phyloP scores from a whole-genome alignment of 352 stramenopile species.

The Phytopythium cucurbitacearum region DNA sequence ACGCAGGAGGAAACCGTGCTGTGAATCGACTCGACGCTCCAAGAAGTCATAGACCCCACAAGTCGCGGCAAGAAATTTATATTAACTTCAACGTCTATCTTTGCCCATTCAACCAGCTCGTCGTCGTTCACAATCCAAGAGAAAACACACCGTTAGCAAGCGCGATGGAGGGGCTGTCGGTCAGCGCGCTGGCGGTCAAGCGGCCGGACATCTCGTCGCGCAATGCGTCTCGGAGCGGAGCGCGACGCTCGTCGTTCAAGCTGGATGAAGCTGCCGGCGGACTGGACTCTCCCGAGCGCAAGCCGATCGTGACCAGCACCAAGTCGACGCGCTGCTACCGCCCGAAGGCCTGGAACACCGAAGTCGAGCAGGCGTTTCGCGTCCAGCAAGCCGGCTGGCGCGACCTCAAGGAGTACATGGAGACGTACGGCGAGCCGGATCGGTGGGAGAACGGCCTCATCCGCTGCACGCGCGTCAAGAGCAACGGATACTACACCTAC shows the following conservation, averaged over 20 bases:
- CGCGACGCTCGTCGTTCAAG: constrained; percentile 13
- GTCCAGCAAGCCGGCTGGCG: constrained; percentile 71
- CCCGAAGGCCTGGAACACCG: constrained; percentile 61
- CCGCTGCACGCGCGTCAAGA: constrained; percentile 76
- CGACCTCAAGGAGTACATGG: constrained; percentile 80
- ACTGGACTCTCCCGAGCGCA: constrained; percentile 15
- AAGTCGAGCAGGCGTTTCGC: constrained; percentile 73
- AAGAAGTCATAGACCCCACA: too few species aligned
- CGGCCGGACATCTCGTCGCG: constrained; percentile 37
- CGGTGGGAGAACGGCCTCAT: constrained; percentile 75
- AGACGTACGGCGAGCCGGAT: constrained; percentile 67
- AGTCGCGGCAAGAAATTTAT: too few species aligned
- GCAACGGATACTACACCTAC: constrained; percentile 82
- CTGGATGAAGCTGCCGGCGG: constrained; percentile 54
- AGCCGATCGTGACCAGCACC: constrained; percentile 38
- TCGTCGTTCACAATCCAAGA: not conserved
- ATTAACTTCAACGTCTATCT: too few species aligned
- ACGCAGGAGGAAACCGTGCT: too few species aligned
- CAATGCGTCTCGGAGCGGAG: constrained; percentile 17
- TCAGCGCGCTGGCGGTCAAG: constrained; percentile 26
- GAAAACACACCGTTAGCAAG: not conserved
- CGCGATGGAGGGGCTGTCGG: constrained; percentile 28
- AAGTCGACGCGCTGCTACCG: constrained; percentile 63
- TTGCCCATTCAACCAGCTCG: not conserved
- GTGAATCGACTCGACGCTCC: too few species aligned